Evolutionary conservation across 352 stramenopile genomes (phyloP), one percentile per base, ranked within the genome.

Genomic region (Phytophthora idaei): DNA sequence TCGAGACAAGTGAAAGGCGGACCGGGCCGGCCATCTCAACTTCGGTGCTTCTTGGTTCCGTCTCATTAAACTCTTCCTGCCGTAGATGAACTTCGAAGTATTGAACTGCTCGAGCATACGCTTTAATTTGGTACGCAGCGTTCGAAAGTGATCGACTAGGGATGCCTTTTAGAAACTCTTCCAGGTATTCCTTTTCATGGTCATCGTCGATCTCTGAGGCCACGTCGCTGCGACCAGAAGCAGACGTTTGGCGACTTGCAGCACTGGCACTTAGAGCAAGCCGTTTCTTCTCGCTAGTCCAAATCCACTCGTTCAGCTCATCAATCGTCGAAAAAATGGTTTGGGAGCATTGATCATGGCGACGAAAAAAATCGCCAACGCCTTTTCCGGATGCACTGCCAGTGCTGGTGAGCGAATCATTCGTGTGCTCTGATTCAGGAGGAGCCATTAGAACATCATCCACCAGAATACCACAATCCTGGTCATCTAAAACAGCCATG

Each of bases 251-350:
- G 36, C 69, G 69, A 69, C 76, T 89, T 57, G 77, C 64, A 57
- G 73, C 65, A 56, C 76, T 87, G 46, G 54, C 74, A 61, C 84
- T 94, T 4, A 88, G 57, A 12, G 77, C 77, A 5, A 93, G 59
- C 12, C 83, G 71, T 60, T 94, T 96, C 54, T 94, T 93, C 53
- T 94, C 87, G 48, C 67, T 92, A 36, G 66, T 89, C 89, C 89
- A 96, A 14, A 96, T 77, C 89, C 89, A 96, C 12, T 96, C 87
- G 60, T 94, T 96, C 7, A 96, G 63, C 44, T 95, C 87, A 70
- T 96, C 89, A 17, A 96, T 84, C 2, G 85, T 92, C 10, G 87
- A 90, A 48, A 96, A 92, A 61, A 96, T 90, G 0, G 80, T 92
- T 58, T 96, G 89, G 7, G 77, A 86, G 54, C 89, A 96, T 52